phyloP scores from a whole-genome alignment of 306 rosid species.

The Ammopiptanthus mongolicus region DNA sequence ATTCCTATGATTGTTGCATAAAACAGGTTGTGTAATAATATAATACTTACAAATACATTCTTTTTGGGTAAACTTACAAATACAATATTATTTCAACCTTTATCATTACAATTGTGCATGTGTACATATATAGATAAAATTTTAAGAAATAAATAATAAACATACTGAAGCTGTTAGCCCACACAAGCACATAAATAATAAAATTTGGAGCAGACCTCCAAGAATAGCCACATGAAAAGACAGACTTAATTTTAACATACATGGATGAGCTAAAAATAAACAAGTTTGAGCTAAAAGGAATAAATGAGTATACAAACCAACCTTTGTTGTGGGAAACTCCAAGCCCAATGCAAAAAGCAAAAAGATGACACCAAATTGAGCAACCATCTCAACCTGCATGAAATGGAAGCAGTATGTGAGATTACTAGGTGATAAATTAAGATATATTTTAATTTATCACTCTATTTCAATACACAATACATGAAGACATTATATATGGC shows the following conservation, averaged over 20 bases:
- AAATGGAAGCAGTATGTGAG: background rate
- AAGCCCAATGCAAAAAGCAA: constrained; percentile 92
- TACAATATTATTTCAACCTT: no score
- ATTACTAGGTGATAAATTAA: background rate
- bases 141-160: no score
- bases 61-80: no score
- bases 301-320: constrained; percentile 26
- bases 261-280: background rate
- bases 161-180: no score
- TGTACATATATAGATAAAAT: no score
- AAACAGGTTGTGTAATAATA: no score
- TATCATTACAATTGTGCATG: no score
- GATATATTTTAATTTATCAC: background rate
- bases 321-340: constrained; percentile 87
- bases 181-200: no score
- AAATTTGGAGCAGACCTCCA: no score
- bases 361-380: constrained; percentile 97
- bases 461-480: background rate
- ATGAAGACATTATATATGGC: background rate
- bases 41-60: no score
- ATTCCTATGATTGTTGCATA: no score
- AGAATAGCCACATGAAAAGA: constrained; percentile 22
- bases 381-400: constrained; percentile 91
- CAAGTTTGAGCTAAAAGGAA: constrained; percentile 6
- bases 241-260: constrained; percentile 5